Evolutionary conservation across 2,329 filamentous ascomycete species (phyloP).

Genomic region (Fusarium acutatum): DNA sequence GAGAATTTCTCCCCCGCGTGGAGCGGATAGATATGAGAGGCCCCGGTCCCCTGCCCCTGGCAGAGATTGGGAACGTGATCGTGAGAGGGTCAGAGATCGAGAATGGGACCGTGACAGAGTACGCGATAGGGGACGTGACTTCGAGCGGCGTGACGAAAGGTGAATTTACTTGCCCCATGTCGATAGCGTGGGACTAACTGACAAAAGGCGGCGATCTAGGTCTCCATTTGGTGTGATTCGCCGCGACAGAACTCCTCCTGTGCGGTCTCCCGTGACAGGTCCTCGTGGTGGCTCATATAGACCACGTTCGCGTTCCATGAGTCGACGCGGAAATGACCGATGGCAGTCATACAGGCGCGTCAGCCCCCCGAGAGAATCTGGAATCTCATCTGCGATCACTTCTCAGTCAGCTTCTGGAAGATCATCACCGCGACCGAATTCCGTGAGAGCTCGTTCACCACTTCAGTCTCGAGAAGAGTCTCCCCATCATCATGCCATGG

Average conservation of each 20-base stretch:
- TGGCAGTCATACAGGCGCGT: constrained; percentile 56
- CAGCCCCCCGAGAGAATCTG: constrained; percentile 59
- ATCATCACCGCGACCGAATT: constrained; percentile 61
- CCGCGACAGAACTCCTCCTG: constrained; percentile 46
- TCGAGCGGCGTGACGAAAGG: constrained; percentile 55
- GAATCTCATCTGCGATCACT: constrained; percentile 58
- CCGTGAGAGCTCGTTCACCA: constrained; percentile 57
- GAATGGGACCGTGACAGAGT: constrained; percentile 44
- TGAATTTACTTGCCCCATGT: constrained; percentile 26
- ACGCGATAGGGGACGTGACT: constrained; percentile 47
- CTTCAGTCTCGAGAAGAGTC: constrained; percentile 53
- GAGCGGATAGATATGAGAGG: constrained; percentile 50
- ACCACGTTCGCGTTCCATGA: constrained; percentile 61
- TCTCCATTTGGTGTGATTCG: constrained; percentile 56
- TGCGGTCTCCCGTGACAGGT: constrained; percentile 41
- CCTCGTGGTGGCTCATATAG: constrained; percentile 57
- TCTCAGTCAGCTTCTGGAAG: constrained; percentile 61
- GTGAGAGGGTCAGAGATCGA: constrained; percentile 43
- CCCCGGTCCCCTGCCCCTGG: constrained; percentile 50
- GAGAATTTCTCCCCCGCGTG: constrained; percentile 47
- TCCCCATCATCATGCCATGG: constrained; percentile 42
- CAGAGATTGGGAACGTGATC: constrained; percentile 48
- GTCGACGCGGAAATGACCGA: constrained; percentile 56
- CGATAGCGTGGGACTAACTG: constrained; percentile 25
- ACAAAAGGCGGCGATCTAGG: constrained; percentile 60